A percentile compares a stretch with the other conserved stretches of the same genome.
Conservation (phyloP, 106 monocot species). For the Acanthochlamys bracteata region DNA sequence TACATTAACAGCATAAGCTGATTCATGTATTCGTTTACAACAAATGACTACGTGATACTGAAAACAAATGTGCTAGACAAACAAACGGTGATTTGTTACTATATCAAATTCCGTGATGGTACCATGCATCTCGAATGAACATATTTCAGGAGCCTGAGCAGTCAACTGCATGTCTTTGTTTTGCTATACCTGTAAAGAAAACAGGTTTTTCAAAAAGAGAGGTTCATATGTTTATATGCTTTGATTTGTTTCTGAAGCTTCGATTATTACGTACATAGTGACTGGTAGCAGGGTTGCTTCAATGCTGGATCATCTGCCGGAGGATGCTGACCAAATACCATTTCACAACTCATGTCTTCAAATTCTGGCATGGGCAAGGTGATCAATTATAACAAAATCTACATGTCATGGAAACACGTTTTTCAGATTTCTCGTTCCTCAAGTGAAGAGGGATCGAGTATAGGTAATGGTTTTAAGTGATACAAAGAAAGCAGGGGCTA, state of each 20-base stretch:
- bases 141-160: constrained; percentile 25
- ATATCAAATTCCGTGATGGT: too few species aligned
- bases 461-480: background rate
- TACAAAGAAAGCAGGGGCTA: too few species aligned
- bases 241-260: background rate
- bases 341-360: constrained; percentile 91
- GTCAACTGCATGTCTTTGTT: constrained; percentile 24
- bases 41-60: too few species aligned
- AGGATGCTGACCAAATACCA: constrained; percentile 71
- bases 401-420: background rate
- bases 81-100: too few species aligned
- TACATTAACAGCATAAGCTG: too few species aligned
- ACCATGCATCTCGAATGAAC: too few species aligned
- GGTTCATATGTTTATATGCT: background rate
- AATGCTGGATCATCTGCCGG: constrained; percentile 73
- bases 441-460: background rate
- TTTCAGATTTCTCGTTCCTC: background rate
- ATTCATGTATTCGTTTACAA: too few species aligned
- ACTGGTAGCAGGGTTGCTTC: constrained; percentile 59
- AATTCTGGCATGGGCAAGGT: constrained; percentile 35
- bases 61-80: too few species aligned
- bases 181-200: constrained; percentile 33
- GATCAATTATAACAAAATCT: background rate
- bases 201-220: background rate
- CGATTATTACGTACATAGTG: constrained; percentile 37